Conservation (phyloP, 2,329 filamentous ascomycete genomes). For the Pestalotiopsis fici region DNA sequence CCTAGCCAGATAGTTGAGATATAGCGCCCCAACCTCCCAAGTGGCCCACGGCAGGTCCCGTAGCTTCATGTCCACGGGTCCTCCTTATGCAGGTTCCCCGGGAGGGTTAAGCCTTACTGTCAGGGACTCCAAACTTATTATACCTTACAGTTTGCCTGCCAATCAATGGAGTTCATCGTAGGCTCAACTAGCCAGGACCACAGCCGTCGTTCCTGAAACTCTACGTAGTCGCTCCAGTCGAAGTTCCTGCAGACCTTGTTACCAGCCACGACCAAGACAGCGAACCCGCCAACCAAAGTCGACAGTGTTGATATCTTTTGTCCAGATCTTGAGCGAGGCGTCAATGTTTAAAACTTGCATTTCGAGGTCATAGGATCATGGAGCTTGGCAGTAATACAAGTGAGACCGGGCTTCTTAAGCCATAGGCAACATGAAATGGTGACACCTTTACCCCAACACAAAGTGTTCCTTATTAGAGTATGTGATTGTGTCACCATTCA, state of each 20-base stretch:
- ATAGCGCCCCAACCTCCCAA: neutral
- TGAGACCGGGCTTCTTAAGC: neutral
- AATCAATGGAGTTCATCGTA: neutral
- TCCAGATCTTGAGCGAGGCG: too few species aligned
- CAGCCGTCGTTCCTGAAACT: neutral
- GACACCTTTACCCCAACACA: too few species aligned
- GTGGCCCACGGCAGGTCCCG: neutral
- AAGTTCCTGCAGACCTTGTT: too few species aligned
- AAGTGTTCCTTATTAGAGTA: too few species aligned
- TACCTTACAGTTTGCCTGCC: neutral
- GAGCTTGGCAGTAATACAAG: neutral
- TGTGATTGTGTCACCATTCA: too few species aligned
- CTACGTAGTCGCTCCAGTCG: neutral
- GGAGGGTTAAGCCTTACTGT: neutral
- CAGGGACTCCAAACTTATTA: neutral
- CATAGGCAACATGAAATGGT: too few species aligned
- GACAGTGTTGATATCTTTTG: too few species aligned
- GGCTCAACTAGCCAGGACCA: neutral
- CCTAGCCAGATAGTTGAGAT: neutral
- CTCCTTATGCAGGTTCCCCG: neutral
- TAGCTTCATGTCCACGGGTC: neutral
- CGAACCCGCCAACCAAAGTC: too few species aligned
- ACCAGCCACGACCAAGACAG: too few species aligned
- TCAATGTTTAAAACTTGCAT: too few species aligned
- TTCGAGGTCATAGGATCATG: neutral